Evolutionary conservation across 257 asterid species (phyloP).

Genomic region (Phtheirospermum japonicum): DNA sequence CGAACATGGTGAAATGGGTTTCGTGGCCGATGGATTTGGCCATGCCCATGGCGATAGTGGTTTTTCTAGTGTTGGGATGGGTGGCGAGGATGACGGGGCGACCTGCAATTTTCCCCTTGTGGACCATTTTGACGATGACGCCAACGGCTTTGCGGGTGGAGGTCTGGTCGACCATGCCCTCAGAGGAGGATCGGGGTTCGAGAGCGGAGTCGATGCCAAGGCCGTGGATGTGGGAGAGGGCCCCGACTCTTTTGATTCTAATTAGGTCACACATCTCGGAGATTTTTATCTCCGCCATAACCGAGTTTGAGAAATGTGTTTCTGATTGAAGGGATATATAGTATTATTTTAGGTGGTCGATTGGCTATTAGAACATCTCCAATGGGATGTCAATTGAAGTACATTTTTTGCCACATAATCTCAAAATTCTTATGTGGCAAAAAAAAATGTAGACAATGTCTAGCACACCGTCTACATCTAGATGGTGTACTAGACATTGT

Average conservation of each 20-base stretch:
- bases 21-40: no score
- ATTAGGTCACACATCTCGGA: constrained; percentile 83
- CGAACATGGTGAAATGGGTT: constrained; percentile 87
- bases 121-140: no score
- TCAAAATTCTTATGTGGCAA: no score
- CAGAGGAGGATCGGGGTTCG: constrained; percentile 66
- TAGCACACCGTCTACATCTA: no score
- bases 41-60: constrained; percentile 93
- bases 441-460: no score
- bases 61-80: constrained; percentile 95
- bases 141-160: constrained; percentile 85
- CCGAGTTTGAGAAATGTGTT: constrained; percentile 10
- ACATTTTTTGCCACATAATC: no score
- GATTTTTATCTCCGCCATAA: constrained; percentile 73
- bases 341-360: no score
- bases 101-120: no score
- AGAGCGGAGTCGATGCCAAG: constrained; percentile 38
- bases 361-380: no score
- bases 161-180: constrained; percentile 95
- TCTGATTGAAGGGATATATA: no score
- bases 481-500: no score
- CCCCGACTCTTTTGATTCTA: constrained; percentile 57
- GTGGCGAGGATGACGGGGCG: constrained; percentile 81
- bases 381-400: no score
- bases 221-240: constrained; percentile 55